A percentile compares a stretch with the other conserved stretches of the same genome.
phyloP scores from a whole-genome alignment of 345 rosid genomes.

The Leavenworthia alabamica region DNA sequence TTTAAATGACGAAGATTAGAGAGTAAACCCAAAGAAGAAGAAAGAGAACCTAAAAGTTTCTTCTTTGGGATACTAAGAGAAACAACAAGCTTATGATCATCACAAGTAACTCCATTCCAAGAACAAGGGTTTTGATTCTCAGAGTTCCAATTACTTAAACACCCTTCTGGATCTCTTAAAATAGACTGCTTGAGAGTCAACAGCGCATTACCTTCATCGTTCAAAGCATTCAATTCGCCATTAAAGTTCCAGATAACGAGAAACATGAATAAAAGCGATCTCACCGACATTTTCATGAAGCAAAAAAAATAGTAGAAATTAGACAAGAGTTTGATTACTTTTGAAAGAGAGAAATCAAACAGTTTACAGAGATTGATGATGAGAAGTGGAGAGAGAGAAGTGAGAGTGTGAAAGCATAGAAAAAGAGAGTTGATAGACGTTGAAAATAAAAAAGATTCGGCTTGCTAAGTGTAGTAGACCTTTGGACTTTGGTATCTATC shows the following conservation, averaged over 20 bases:
- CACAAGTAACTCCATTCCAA: constrained; percentile 92
- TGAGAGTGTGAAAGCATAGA: constrained; percentile 23
- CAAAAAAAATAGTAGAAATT: not conserved
- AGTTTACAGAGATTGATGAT: constrained; percentile 23
- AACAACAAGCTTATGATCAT: constrained; percentile 51
- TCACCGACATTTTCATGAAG: constrained; percentile 29
- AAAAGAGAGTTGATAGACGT: constrained; percentile 16
- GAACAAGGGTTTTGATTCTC: constrained; percentile 72
- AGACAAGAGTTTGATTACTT: not conserved
- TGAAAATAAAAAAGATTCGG: constrained; percentile 24
- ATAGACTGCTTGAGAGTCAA: constrained; percentile 62
- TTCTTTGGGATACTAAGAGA: constrained; percentile 81
- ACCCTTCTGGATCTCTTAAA: constrained; percentile 66
- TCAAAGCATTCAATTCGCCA: constrained; percentile 38
- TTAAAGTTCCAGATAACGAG: constrained; percentile 31
- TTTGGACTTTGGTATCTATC: constrained; percentile 10
- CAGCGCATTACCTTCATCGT: constrained; percentile 62
- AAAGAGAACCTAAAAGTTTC: constrained; percentile 68
- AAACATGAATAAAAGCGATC: constrained; percentile 20
- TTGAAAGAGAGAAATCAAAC: constrained; percentile 8
- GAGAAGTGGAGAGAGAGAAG: constrained; percentile 1
- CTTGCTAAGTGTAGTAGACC: constrained; percentile 3
- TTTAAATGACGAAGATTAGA: constrained; percentile 73
- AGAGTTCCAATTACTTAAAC: constrained; percentile 66
- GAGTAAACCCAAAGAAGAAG: constrained; percentile 71